Percentiles rank a stretch among this genome's conserved stretches.
phyloP scores from a whole-genome alignment of 2,329 filamentous ascomycete genomes.

The Aspergillus fumigatus region DNA sequence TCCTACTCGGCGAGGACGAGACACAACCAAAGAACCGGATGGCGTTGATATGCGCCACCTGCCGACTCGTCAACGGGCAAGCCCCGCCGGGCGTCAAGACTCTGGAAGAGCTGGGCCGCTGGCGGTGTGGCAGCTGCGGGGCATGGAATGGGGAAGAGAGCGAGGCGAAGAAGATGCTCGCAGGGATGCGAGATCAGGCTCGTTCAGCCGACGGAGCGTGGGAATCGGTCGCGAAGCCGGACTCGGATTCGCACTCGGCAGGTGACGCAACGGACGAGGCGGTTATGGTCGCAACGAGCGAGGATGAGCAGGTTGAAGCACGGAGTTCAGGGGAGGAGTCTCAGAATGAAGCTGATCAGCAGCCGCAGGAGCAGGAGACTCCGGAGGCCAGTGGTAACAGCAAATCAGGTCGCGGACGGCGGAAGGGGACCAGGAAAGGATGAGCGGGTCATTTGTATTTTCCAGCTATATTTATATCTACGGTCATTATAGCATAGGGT shows the following conservation, averaged over 20 bases:
- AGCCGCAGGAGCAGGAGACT: slow-evolving; percentile 9
- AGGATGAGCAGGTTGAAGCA: slow-evolving; percentile 24
- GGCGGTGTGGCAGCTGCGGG: slow-evolving; percentile 85
- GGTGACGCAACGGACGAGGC: slow-evolving; percentile 23
- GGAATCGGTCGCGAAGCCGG: slow-evolving; percentile 20
- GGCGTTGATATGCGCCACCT: slow-evolving; percentile 75
- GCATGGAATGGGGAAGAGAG: slow-evolving; percentile 76
- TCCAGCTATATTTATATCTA: not conserved
- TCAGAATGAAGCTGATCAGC: slow-evolving; percentile 7
- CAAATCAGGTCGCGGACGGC: slow-evolving; percentile 22
- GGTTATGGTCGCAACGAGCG: slow-evolving; percentile 23
- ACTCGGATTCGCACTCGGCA: slow-evolving; percentile 15
- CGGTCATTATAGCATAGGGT: not conserved
- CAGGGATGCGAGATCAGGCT: slow-evolving; percentile 49
- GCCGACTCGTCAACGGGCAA: slow-evolving; percentile 89
- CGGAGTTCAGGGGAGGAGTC: slow-evolving; percentile 19
- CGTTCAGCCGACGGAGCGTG: slow-evolving; percentile 15
- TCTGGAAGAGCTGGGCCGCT: slow-evolving; percentile 74
- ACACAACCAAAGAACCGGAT: slow-evolving; percentile 86
- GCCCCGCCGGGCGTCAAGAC: slow-evolving; percentile 80
- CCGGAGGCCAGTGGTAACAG: slow-evolving; percentile 11
- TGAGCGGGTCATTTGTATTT: slow-evolving; percentile 10
- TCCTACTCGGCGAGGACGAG: slow-evolving; percentile 91
- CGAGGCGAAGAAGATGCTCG: slow-evolving; percentile 68
- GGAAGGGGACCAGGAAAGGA: slow-evolving; percentile 20